phyloP scores from a whole-genome alignment of 1,139 yeast genomes.

The Diutina ranongensis region DNA sequence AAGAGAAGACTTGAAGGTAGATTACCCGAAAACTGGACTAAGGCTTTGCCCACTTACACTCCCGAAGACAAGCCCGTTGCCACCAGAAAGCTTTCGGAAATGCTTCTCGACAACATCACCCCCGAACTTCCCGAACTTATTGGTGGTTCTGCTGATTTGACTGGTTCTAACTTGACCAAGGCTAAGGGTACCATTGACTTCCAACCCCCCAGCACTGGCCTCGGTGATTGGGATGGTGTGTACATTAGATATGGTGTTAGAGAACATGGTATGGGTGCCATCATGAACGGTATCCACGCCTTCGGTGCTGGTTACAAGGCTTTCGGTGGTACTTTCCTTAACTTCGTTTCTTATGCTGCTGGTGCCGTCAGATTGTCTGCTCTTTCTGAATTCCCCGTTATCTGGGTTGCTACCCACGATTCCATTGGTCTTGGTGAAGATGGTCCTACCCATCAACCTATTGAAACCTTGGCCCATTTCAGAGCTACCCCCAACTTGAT shows the following conservation, averaged over 20 bases:
- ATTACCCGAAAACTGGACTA: conserved; percentile 80
- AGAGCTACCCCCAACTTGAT: conserved; percentile 92
- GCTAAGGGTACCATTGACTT: conserved; percentile 77
- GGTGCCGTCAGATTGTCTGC: conserved; percentile 97
- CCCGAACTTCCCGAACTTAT: conserved; percentile 74
- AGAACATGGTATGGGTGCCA: conserved; percentile 99
- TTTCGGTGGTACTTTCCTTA: conserved; percentile 97
- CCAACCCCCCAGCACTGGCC: conserved; percentile 77
- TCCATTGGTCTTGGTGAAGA: conserved; percentile 99
- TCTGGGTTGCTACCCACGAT: conserved; percentile 98
- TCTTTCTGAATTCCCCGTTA: conserved; percentile 83
- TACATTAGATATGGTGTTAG: conserved; percentile 98
- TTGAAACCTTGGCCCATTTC: conserved; percentile 95
- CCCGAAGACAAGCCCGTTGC: conserved; percentile 78
- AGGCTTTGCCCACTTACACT: conserved; percentile 67
- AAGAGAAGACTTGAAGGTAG: conserved; percentile 71
- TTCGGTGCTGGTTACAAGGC: conserved; percentile 89
- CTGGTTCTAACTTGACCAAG: conserved; percentile 96
- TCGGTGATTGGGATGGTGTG: conserved; percentile 88
- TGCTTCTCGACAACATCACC: conserved; percentile 55
- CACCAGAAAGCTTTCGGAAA: conserved; percentile 91
- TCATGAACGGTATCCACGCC: conserved; percentile 95
- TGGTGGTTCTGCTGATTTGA: conserved; percentile 98
- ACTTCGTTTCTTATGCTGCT: conserved; percentile 95
- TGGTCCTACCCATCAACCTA: conserved; percentile 99